phyloP scores from a whole-genome alignment of 306 rosid species.

The Acmispon strigosus region DNA sequence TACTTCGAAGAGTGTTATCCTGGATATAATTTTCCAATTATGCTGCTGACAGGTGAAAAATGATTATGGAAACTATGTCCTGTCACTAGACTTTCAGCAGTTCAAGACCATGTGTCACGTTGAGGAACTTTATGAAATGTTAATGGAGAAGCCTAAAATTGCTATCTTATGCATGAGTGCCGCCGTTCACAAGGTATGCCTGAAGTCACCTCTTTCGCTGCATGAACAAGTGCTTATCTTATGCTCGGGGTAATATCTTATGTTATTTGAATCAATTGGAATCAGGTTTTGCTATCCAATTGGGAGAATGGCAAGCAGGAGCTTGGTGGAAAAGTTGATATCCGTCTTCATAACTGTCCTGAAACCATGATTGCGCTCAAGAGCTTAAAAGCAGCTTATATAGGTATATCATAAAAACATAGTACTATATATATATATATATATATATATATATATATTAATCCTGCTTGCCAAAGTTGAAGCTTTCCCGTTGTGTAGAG shows the following conservation, averaged over 20 bases:
- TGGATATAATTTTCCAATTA: conserved; percentile 3
- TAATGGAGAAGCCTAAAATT: conserved; percentile 63
- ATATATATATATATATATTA: too few relatives aligned
- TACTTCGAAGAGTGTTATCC: not conserved
- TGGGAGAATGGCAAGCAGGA: conserved; percentile 36
- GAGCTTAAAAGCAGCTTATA: conserved; percentile 88
- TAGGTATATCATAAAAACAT: conserved; percentile 44
- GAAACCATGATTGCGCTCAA: conserved; percentile 75
- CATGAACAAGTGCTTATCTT: not conserved
- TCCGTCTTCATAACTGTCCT: conserved; percentile 78
- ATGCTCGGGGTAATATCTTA: conserved; percentile 5
- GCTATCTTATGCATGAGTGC: conserved; percentile 68
- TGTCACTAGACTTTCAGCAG: conserved; percentile 66
- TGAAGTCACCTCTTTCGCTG: not conserved
- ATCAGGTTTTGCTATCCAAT: conserved; percentile 50
- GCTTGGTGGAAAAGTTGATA: conserved; percentile 46
- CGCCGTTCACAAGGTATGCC: conserved; percentile 69
- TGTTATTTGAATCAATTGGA: conserved; percentile 16
- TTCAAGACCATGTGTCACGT: conserved; percentile 38
- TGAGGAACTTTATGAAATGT: conserved; percentile 45
- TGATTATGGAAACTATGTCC: conserved; percentile 36
- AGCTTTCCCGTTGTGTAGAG: not conserved
- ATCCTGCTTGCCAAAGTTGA: not conserved
- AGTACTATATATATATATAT: not conserved
- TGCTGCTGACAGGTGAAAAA: conserved; percentile 35